These are phyloP conservation scores for Lachnellula arida DNA, from an alignment of 2,329 filamentous ascomycete species.

Conservation along the genomic window DNA sequence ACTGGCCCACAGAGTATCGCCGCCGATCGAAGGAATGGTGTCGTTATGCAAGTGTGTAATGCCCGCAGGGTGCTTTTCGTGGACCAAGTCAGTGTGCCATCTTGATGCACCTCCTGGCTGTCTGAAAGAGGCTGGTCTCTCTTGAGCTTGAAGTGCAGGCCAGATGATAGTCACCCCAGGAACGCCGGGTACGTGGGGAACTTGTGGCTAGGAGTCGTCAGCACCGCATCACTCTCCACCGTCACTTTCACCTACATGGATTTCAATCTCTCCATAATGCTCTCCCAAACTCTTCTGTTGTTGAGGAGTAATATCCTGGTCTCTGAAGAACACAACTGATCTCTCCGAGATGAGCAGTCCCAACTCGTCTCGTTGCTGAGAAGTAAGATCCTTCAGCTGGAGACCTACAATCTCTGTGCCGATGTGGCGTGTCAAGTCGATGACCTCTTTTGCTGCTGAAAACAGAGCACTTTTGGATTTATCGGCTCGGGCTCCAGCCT, in stretches of 20 bases:
- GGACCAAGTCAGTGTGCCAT: constrained; percentile 69
- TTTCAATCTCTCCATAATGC: constrained; percentile 60
- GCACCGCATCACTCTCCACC: not conserved
- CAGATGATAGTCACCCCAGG: constrained; percentile 63
- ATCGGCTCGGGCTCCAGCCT: constrained; percentile 61
- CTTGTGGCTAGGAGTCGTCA: constrained; percentile 54
- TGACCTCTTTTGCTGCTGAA: constrained; percentile 50
- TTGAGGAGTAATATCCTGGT: constrained; percentile 50
- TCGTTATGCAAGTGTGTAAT: constrained; percentile 69
- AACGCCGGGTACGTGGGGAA: constrained; percentile 63
- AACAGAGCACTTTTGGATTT: constrained; percentile 58
- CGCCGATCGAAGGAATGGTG: constrained; percentile 52
- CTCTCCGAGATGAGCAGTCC: constrained; percentile 34
- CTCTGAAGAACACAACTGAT: constrained; percentile 32
- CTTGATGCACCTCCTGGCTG: constrained; percentile 61
- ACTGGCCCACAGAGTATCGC: constrained; percentile 69
- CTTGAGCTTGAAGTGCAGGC: constrained; percentile 62
- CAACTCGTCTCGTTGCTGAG: constrained; percentile 35
- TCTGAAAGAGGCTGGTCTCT: constrained; percentile 57
- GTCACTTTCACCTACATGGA: constrained; percentile 51
- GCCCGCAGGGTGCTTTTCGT: constrained; percentile 65
- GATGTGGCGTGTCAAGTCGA: constrained; percentile 27
- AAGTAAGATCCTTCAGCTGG: constrained; percentile 33
- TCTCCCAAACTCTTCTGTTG: constrained; percentile 60
- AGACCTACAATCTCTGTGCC: constrained; percentile 35